Conservation (phyloP, 768 basidiomycete genomes). For the Podaxis sp. region DNA sequence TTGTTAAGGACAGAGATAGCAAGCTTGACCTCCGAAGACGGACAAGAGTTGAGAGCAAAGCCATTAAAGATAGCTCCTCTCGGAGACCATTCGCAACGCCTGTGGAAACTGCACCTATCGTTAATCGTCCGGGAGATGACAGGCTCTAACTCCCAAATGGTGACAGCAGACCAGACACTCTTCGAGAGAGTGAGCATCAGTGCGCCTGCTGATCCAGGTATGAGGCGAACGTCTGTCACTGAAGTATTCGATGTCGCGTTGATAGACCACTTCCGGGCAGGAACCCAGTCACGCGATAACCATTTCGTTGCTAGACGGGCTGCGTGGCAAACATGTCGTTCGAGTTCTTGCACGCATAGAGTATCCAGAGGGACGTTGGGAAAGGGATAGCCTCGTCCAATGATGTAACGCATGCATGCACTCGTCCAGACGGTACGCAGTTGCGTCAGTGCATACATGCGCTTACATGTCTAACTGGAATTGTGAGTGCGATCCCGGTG, state of each 20-base stretch:
- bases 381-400: constrained; percentile 51
- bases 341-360: constrained; percentile 43
- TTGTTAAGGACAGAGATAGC: constrained; percentile 50
- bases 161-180: constrained; percentile 59
- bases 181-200: constrained; percentile 56
- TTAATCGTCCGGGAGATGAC: constrained; percentile 29
- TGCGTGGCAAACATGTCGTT: constrained; percentile 42
- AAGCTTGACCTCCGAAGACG: constrained; percentile 42
- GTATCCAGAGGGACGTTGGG: constrained; percentile 33
- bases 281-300: constrained; percentile 26
- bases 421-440: constrained; percentile 59
- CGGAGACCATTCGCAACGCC: constrained; percentile 52
- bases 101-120: constrained; percentile 42
- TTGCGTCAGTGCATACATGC: constrained; percentile 42
- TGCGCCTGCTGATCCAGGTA: constrained; percentile 42
- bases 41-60: constrained; percentile 49
- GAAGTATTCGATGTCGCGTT: constrained; percentile 38
- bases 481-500: neutral
- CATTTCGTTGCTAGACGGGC: constrained; percentile 51
- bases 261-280: constrained; percentile 23
- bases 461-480: constrained; percentile 47
- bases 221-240: constrained; percentile 54
- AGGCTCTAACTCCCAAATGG: constrained; percentile 49
- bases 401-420: constrained; percentile 43
- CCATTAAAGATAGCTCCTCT: constrained; percentile 53